Percentiles rank a stretch among this genome's conserved stretches.
These are phyloP conservation scores for Penicillium paradoxum DNA, from an alignment of 495 filamentous ascomycete genomes.

Conservation along the genomic window DNA sequence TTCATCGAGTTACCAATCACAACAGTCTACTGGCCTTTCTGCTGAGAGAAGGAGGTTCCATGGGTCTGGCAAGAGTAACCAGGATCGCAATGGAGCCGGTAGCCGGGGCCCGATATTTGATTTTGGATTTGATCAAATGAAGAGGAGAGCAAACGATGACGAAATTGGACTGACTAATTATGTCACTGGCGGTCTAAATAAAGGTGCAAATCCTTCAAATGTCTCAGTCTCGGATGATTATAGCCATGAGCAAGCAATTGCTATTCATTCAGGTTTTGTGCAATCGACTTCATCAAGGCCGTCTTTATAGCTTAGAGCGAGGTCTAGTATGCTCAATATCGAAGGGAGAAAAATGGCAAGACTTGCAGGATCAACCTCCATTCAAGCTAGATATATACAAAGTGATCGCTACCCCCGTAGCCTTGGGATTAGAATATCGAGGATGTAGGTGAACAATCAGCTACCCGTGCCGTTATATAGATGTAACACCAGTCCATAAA, in stretches of 20 bases:
- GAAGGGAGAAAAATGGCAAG: too few species aligned
- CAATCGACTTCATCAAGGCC: background rate
- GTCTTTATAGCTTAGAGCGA: too few species aligned
- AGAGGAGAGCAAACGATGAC: slow-evolving; percentile 10
- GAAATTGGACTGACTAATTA: slow-evolving; percentile 15
- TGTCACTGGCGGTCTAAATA: background rate
- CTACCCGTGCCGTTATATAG: too few species aligned
- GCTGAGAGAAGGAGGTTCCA: background rate
- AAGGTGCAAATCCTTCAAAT: background rate
- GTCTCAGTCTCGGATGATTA: background rate
- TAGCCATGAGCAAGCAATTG: background rate
- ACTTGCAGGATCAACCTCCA: too few species aligned
- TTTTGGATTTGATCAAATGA: slow-evolving; percentile 6
- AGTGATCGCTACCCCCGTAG: too few species aligned
- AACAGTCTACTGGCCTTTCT: background rate
- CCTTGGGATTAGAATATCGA: too few species aligned
- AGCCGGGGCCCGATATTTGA: slow-evolving; percentile 12
- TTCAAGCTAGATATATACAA: too few species aligned
- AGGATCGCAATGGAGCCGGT: background rate
- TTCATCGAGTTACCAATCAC: background rate
- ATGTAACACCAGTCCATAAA: too few species aligned
- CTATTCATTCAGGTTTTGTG: slow-evolving; percentile 7
- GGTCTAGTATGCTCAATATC: too few species aligned
- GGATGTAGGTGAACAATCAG: too few species aligned
- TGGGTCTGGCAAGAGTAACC: background rate